Percentiles rank a stretch among this genome's conserved stretches.
phyloP scores from a whole-genome alignment of 805 yeast species.

The Starmerella scarabaei region DNA sequence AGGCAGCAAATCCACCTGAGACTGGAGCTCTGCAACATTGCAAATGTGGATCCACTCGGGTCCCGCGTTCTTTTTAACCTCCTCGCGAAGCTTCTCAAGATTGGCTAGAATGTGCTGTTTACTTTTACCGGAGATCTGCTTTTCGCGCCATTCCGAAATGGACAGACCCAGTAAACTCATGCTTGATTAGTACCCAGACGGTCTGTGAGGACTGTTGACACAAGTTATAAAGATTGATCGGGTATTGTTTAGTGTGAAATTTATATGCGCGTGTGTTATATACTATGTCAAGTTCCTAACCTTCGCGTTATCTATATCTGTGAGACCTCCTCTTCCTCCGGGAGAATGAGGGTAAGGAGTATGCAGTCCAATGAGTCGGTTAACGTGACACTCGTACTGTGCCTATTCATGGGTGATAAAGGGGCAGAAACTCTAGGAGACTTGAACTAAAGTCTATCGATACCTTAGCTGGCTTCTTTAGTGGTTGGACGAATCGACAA shows the following conservation, averaged over 20 bases:
- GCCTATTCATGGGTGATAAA: no score
- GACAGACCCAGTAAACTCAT: constrained; percentile 13
- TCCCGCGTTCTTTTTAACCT: constrained; percentile 2
- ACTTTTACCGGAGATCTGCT: constrained; percentile 4
- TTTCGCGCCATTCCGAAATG: constrained; percentile 12
- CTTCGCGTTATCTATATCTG: background rate
- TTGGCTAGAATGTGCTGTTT: constrained; percentile 7
- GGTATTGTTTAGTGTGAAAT: no score
- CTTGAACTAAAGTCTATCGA: no score
- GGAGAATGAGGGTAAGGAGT: background rate
- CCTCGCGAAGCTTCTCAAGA: constrained; percentile 4
- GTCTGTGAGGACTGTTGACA: no score
- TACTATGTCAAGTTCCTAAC: background rate
- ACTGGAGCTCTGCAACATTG: constrained; percentile 43
- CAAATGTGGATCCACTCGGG: constrained; percentile 86
- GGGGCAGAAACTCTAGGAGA: no score
- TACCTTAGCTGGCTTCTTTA: no score
- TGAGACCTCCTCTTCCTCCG: background rate
- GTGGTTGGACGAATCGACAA: no score
- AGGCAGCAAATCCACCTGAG: constrained; percentile 61
- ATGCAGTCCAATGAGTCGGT: no score
- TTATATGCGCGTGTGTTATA: no score
- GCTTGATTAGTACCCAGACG: no score
- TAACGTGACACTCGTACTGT: no score
- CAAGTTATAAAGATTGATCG: no score